phyloP scores from a whole-genome alignment of 1,139 yeast genomes.

The Lodderomyces metapsilosis region DNA sequence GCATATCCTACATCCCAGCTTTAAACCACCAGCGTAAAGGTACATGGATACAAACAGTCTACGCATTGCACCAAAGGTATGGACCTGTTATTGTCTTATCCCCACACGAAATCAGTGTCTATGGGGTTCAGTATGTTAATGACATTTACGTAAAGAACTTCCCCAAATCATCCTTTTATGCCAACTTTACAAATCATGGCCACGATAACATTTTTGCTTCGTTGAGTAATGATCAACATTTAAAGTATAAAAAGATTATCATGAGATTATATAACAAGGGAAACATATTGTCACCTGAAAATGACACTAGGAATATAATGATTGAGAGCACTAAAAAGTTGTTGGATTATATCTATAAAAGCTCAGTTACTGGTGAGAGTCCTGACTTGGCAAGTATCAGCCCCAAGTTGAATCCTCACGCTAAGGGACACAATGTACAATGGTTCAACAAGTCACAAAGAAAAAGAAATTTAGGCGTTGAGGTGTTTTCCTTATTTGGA shows the following conservation, averaged over 20 bases:
- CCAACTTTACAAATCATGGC: constrained; percentile 61
- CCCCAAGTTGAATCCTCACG: constrained; percentile 32
- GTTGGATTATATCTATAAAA: constrained; percentile 24
- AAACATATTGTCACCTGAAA: constrained; percentile 31
- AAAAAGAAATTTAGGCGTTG: constrained; percentile 38
- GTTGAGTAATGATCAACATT: constrained; percentile 48
- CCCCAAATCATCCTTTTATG: constrained; percentile 61
- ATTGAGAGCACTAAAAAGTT: constrained; percentile 26
- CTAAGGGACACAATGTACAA: constrained; percentile 29
- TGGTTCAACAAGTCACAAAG: constrained; percentile 31
- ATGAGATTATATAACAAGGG: constrained; percentile 51
- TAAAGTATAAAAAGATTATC: constrained; percentile 47
- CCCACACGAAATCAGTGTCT: constrained; percentile 62
- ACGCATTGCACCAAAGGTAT: constrained; percentile 51
- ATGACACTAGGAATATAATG: constrained; percentile 26
- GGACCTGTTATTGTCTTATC: constrained; percentile 62
- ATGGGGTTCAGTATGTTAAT: constrained; percentile 50
- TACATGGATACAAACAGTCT: constrained; percentile 50
- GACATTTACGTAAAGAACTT: constrained; percentile 59
- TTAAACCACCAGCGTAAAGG: constrained; percentile 54
- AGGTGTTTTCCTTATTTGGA: constrained; percentile 61
- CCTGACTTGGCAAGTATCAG: constrained; percentile 38
- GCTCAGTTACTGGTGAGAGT: constrained; percentile 31
- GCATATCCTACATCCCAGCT: constrained; percentile 45
- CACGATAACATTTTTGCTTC: constrained; percentile 59